Evolutionary conservation across 2,329 filamentous ascomycete genomes (phyloP), one percentile per base, ranked within the genome.

Genomic region (Penicillium oxalicum): DNA sequence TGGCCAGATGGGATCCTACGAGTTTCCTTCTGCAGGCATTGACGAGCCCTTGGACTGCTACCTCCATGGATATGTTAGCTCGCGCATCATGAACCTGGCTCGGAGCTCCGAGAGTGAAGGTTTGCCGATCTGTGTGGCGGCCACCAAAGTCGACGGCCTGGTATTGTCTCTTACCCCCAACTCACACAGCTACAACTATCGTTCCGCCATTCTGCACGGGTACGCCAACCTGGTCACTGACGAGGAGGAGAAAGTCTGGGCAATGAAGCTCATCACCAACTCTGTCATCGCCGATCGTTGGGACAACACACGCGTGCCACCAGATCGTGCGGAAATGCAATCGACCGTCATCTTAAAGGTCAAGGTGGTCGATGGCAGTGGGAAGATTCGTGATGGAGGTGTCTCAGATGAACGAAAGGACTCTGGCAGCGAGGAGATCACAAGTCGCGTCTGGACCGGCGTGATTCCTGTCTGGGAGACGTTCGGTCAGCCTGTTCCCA

Each of bases 151-250:
- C 35, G 88, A 95, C 70, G 89, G 88, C 35, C 74, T 93, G 45
- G 83, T 95, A 7, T 80, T 95, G 29, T 80, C 86, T 18, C 77
- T 94, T 11, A 89, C 88, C 0, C 86, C 88, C 9, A 87, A 88
- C 72, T 81, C 80, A 50, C 88, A 94, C 74, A 87, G 81, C 71
- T 91, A 88, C 74, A 91, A 94, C 74, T 95, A 93, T 72, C 87
- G 88, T 53, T 88, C 84, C 35, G 87, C 86, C 9, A 74, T 89
- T 7, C 75, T 93, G 9, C 89, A 91, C 61, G 90, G 89, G 1
- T 80, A 83, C 64, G 89, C 85, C 0, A 74, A 70, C 7, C 68
- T 85, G 1, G 86, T 95, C 5, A 79, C 80, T 2, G 80, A 86
- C 51, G 66, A 70, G 0, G 79, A 77, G 2, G 89, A 95, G 72